Evolutionary conservation across 768 basidiomycete genomes (phyloP), one percentile per base, ranked within the genome.

Genomic region (Rhodocollybia butyracea): DNA sequence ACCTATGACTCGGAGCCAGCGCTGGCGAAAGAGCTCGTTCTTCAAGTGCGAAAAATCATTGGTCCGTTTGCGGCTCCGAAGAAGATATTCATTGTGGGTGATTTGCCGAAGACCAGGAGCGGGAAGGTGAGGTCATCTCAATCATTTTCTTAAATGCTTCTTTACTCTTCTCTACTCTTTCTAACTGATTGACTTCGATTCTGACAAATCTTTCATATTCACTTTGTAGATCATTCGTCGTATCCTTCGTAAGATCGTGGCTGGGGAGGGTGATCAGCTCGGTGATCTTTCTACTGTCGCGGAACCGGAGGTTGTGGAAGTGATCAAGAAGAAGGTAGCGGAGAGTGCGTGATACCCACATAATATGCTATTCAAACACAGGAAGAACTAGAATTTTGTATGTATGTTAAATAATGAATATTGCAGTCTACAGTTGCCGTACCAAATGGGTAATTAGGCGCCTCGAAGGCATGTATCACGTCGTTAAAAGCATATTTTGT

Each of bases 51-150:
- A 66, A 98, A 98, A 75, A 90, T 91, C 41, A 99, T 99, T 58
- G 97, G 96, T 3, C 95, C 97, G 2, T 98, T 99, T 71, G 96
- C 96, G 1, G 88, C 94, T 15, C 96, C 96, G 26, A 98, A 98
- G 83, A 91, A 88, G 75, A 84, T 96, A 61, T 86, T 79, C 69
- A 76, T 95, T 62, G 88, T 93, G 60, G 60, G 70, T 40, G 94
- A 96, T 71, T 75, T 97, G 53, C 95, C 95, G 34, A 97, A 97
- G 84, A 98, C 96, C 31, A 80, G 96, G 45, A 91, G 88, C 15
- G 95, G 95, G 40, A 98, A 98, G 87, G 89, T 88, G 41, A 52
- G 77, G 68, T 27, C 10, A 39, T 27, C n/a, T n/a, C n/a, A 17
- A 55, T 51, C 51, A 34, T 24, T 19, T 34, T 17, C 54, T 27